Evolutionary conservation across 73 alveolate genomes (phyloP).

Genomic region (Effrenium voratum): DNA sequence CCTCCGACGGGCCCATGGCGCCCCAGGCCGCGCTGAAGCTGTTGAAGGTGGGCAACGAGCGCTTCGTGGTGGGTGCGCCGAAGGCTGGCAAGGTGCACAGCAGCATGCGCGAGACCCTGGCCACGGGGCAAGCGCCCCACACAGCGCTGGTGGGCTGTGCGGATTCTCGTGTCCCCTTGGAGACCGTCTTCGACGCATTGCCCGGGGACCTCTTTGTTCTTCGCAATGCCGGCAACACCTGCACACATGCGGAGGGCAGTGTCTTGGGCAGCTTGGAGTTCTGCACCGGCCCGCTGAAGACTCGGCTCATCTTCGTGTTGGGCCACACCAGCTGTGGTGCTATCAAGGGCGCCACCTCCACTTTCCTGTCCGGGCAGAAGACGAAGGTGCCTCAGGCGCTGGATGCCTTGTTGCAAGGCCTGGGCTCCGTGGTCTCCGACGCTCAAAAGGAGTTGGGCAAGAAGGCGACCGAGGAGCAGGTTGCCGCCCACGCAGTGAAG

Average conservation of each 20-base stretch:
- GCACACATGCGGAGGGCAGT: conserved; percentile 39
- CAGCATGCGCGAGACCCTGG: conserved; percentile 42
- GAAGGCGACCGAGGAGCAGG: neutral
- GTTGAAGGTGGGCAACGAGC: conserved; percentile 51
- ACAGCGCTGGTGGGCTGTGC: conserved; percentile 46
- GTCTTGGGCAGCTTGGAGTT: conserved; percentile 46
- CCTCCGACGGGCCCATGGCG: conserved; percentile 18
- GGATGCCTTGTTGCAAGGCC: conserved; percentile 39
- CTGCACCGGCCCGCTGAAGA: conserved; percentile 3
- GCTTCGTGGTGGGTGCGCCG: conserved; percentile 61
- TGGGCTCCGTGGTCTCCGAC: conserved; percentile 36
- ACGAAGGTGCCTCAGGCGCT: neutral
- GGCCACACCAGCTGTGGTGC: conserved; percentile 91
- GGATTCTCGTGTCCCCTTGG: conserved; percentile 43
- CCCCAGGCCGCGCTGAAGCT: conserved; percentile 31
- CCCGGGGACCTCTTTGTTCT: conserved; percentile 50
- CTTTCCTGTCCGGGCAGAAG: neutral
- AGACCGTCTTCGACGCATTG: neutral
- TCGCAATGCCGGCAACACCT: conserved; percentile 54
- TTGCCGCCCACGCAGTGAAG: conserved; percentile 35
- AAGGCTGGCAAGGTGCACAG: conserved; percentile 40
- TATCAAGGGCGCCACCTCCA: conserved; percentile 47
- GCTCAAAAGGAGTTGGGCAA: neutral
- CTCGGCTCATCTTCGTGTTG: conserved; percentile 18
- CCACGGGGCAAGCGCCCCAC: conserved; percentile 31